Evolutionary conservation across 2,329 filamentous ascomycete species (phyloP), one percentile per base, ranked within the genome.

Genomic region (Hysterium pulicare): DNA sequence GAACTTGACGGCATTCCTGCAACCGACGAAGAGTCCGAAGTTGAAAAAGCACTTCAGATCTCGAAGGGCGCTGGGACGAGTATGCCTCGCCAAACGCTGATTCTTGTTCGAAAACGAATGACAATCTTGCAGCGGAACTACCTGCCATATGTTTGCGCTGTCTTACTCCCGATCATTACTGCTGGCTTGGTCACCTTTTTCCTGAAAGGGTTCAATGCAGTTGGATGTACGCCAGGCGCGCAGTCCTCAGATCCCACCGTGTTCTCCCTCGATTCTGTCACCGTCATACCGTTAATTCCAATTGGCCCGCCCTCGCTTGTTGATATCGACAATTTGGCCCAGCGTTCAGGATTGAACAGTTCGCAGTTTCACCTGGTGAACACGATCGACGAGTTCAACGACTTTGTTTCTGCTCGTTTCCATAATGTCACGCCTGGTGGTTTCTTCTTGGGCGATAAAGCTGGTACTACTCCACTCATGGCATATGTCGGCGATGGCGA

Each of bases 101-200:
- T 94, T 1, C 71, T 96, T 5, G 88, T 94, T 62, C 70, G 74
- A 41, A 96, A 96, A 65, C 79, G 90, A 22, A 70, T 81, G 44
- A 89, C 82, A 0, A 84, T 96, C 26, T 73, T 95, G 39, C 83
- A 84, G 54, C 77, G 84, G 26, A 95, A 91, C 59, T 86, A 82
- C 66, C 73, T 91, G 34, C 86, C 89, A 0, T 90, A 90, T 44
- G 59, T 83, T 6, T 81, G 82, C 2, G 89, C 88, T 1, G 75
- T 95, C 28, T 52, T 89, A 1, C 80, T 95, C 10, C 90, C 90
- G 0, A 78, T 96, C 40, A 73, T 89, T 42, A 86, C 88, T 1
- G 86, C 88, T 15, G 88, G 84, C 0, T 70, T 95, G 13, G 87
- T 90, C 0, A 87, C 84, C 3, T 73, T 94, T 2, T 90, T 91